phyloP scores from a whole-genome alignment of 1,284 basidiomycete genomes.

The Cutaneotrichosporon sp. region DNA sequence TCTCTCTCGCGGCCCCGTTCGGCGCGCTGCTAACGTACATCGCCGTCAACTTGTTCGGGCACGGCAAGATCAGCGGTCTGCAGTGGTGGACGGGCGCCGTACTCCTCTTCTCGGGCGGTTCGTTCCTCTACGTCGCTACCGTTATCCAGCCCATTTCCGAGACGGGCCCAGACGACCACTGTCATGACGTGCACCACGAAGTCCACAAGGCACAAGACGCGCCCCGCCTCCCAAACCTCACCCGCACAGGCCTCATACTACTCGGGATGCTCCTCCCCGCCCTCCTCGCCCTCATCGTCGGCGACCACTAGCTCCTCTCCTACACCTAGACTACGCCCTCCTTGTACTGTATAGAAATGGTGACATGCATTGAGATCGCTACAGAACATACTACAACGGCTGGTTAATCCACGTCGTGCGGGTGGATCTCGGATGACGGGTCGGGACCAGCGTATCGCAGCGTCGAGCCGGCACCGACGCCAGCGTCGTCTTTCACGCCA shows the following conservation, averaged over 20 bases:
- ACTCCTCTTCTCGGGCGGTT: conserved; percentile 61
- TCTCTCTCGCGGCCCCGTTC: conserved; percentile 71
- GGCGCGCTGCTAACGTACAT: conserved; percentile 67
- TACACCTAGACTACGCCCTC: neutral
- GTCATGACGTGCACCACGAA: conserved; percentile 20
- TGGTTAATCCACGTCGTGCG: conserved; percentile 1
- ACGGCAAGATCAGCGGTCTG: conserved; percentile 20
- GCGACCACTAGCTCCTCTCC: conserved; percentile 28
- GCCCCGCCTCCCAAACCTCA: conserved; percentile 42
- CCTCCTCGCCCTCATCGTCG: conserved; percentile 51
- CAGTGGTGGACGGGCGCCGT: conserved; percentile 60
- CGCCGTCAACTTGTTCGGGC: conserved; percentile 57
- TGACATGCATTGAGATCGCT: neutral
- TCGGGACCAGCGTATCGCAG: neutral
- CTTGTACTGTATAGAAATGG: neutral
- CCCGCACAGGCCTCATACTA: conserved; percentile 56
- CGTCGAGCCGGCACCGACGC: neutral
- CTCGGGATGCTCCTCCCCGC: conserved; percentile 68
- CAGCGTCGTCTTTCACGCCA: neutral
- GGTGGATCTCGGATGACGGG: neutral
- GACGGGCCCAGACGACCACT: conserved; percentile 20
- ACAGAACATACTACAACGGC: neutral
- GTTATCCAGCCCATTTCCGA: conserved; percentile 65
- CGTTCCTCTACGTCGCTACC: conserved; percentile 90
- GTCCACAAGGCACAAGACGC: conserved; percentile 47